Conservation (phyloP, 192 early-diverging fungal genomes). For the Backusella australiensis region DNA sequence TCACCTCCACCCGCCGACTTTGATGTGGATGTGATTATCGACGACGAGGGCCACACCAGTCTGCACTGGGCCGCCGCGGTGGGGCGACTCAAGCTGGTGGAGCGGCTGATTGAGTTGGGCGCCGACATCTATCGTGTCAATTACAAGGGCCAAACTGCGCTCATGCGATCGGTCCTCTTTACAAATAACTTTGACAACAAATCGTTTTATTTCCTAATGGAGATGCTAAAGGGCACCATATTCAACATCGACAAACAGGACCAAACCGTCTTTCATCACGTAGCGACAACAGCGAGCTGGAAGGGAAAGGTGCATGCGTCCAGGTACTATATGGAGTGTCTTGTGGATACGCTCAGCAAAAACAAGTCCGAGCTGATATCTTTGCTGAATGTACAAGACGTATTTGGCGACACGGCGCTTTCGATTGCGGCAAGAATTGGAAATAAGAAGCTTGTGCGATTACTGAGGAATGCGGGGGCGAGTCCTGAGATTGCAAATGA, state of each 20-base stretch:
- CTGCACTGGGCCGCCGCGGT: conserved; percentile 97
- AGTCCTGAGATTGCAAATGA: conserved; percentile 63
- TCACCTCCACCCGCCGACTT: conserved; percentile 58
- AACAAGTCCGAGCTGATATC: conserved; percentile 78
- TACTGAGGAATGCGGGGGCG: conserved; percentile 61
- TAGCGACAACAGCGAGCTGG: conserved; percentile 67
- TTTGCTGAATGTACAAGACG: conserved; percentile 76
- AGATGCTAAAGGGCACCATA: conserved; percentile 73
- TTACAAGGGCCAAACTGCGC: conserved; percentile 81
- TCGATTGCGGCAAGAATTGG: conserved; percentile 62
- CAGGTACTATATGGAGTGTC: conserved; percentile 88
- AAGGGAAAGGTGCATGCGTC: conserved; percentile 71
- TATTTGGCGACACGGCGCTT: conserved; percentile 77
- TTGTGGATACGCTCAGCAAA: conserved; percentile 66
- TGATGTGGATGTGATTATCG: conserved; percentile 85
- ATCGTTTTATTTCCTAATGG: conserved; percentile 71
- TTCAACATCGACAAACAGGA: conserved; percentile 72
- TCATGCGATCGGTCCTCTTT: conserved; percentile 88
- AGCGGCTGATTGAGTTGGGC: conserved; percentile 71
- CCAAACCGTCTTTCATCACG: conserved; percentile 92
- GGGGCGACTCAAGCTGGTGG: conserved; percentile 71
- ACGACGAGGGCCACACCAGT: conserved; percentile 93
- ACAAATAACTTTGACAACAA: conserved; percentile 87
- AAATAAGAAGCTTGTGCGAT: conserved; percentile 55
- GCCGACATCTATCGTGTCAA: conserved; percentile 75